These are phyloP conservation scores for Chlamydomonas sp. DNA, from an alignment of 139 green algal genomes.

Conservation along the genomic window DNA sequence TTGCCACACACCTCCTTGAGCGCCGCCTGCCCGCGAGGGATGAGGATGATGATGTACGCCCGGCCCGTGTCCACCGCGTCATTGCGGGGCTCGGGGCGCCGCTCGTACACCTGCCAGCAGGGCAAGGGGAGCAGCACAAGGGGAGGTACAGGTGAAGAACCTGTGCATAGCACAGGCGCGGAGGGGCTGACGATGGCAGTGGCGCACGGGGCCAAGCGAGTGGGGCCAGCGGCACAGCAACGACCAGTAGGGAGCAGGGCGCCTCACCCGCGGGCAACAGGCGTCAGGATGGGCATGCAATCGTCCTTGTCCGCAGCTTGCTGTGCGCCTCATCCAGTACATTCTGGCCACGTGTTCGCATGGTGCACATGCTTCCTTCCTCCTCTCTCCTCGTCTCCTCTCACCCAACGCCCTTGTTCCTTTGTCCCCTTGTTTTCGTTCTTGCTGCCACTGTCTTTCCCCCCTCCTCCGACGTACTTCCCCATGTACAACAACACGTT, in stretches of 20 bases:
- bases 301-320: neutral
- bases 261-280: no score
- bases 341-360: neutral
- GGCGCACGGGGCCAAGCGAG: no score
- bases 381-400: no score
- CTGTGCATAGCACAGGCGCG: neutral
- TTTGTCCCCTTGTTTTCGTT: neutral
- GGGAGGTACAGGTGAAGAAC: neutral
- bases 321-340: neutral
- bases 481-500: neutral
- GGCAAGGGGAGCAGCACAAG: neutral
- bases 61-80: constrained; percentile 59
- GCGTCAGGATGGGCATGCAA: neutral
- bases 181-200: no score
- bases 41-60: constrained; percentile 72
- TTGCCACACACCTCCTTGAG: constrained; percentile 51
- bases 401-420: no score
- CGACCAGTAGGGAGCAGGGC: neutral
- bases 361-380: neutral
- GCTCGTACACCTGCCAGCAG: constrained; percentile 59
- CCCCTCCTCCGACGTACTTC: no score
- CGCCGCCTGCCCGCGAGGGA: constrained; percentile 57
- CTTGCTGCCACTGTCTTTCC: no score
- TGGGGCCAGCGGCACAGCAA: neutral
- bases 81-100: constrained; percentile 55